Conservation (phyloP, 495 filamentous ascomycete species). For the Aspergillus haitiensis region DNA sequence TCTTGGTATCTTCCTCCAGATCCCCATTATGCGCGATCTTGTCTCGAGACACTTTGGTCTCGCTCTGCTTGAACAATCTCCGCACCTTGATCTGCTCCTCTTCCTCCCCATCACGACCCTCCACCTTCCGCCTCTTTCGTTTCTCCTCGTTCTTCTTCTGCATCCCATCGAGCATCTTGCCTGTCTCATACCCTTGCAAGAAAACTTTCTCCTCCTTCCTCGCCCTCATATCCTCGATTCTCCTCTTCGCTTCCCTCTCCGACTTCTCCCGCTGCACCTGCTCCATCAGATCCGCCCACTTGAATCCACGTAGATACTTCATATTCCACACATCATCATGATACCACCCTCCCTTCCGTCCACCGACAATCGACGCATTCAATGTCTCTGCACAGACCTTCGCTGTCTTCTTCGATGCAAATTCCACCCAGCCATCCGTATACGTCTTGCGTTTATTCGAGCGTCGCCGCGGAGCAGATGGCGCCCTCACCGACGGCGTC, state of each 20-base stretch:
- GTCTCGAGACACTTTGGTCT: constrained; percentile 40
- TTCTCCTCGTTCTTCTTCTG: constrained; percentile 63
- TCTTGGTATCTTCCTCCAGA: constrained; percentile 67
- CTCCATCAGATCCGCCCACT: constrained; percentile 67
- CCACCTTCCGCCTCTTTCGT: constrained; percentile 41
- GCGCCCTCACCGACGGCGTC: constrained; percentile 69
- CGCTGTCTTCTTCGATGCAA: constrained; percentile 71
- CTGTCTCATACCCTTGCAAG: constrained; percentile 75
- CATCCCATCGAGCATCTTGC: constrained; percentile 74
- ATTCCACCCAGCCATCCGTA: constrained; percentile 95
- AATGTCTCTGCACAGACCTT: constrained; percentile 81
- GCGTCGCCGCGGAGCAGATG: constrained; percentile 59
- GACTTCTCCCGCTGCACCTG: constrained; percentile 79
- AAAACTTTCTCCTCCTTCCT: constrained; percentile 84
- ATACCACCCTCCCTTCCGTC: constrained; percentile 85
- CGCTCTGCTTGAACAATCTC: constrained; percentile 75
- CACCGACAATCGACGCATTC: constrained; percentile 80
- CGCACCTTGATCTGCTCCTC: constrained; percentile 36
- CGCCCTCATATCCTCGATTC: constrained; percentile 75
- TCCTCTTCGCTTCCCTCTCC: constrained; percentile 73
- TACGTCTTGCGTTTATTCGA: constrained; percentile 87
- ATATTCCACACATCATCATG: constrained; percentile 91
- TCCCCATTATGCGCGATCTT: constrained; percentile 44
- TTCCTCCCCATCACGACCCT: constrained; percentile 20
- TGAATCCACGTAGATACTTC: constrained; percentile 78